Evolutionary conservation across 2,329 filamentous ascomycete genomes (phyloP).

Genomic region (Phialophora chinensis): DNA sequence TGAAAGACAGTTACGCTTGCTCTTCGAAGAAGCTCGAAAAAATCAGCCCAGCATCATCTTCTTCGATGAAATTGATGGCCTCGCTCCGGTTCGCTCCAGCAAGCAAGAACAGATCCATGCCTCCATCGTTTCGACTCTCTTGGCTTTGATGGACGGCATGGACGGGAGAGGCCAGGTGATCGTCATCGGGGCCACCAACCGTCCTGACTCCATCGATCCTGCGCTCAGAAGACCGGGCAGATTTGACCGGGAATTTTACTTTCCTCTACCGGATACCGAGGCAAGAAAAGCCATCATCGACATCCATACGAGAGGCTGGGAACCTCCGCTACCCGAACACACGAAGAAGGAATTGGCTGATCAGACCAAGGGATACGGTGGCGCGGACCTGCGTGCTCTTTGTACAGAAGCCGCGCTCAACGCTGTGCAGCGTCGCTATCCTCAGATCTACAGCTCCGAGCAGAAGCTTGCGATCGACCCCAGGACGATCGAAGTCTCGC

Average conservation of each 20-base stretch:
- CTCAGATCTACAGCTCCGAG: conserved; percentile 90
- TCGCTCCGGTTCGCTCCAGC: conserved; percentile 93
- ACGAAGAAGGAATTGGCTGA: conserved; percentile 85
- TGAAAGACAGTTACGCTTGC: conserved; percentile 86
- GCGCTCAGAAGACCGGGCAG: conserved; percentile 91
- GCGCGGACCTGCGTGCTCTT: conserved; percentile 89
- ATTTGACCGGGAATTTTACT: conserved; percentile 98
- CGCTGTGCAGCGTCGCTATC: conserved; percentile 91
- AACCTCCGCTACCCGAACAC: conserved; percentile 70
- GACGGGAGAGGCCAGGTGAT: conserved; percentile 98
- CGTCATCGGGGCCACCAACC: conserved; percentile 97
- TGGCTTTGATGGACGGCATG: conserved; percentile 97
- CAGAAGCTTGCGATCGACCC: conserved; percentile 90
- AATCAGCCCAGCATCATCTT: conserved; percentile 99
- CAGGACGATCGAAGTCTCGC: conserved; percentile 79
- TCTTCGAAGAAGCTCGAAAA: conserved; percentile 94
- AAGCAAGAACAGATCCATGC: conserved; percentile 99
- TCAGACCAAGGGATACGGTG: conserved; percentile 93
- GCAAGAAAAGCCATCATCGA: conserved; percentile 86
- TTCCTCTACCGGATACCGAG: conserved; percentile 82
- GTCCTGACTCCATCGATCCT: conserved; percentile 94
- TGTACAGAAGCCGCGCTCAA: conserved; percentile 97
- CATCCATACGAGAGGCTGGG: conserved; percentile 95
- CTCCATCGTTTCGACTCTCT: conserved; percentile 92
- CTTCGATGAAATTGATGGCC: conserved; percentile 97